Percentiles rank a stretch among this genome's conserved stretches.
Conservation (phyloP, 169 alveolate genomes). For the Eimeria sp. region DNA sequence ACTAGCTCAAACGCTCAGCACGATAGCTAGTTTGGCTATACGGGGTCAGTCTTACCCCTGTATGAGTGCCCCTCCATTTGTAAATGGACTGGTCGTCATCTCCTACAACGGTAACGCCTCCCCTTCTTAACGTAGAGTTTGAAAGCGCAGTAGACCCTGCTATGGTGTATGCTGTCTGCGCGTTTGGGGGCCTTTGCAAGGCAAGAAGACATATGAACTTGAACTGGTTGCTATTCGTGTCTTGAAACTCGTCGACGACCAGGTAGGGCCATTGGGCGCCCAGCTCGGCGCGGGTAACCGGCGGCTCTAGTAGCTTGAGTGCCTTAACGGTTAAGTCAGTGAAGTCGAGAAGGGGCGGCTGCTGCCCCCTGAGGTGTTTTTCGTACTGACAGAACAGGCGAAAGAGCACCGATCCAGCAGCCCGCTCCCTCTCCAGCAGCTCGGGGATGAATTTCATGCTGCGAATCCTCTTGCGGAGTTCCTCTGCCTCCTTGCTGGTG, state of each 20-base stretch:
- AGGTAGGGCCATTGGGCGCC: slow-evolving; percentile 85
- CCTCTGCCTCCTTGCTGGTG: slow-evolving; percentile 58
- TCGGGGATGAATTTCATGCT: slow-evolving; percentile 37
- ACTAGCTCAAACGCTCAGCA: neutral
- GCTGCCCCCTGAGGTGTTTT: slow-evolving; percentile 68
- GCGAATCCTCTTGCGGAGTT: slow-evolving; percentile 66
- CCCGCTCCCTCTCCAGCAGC: slow-evolving; percentile 64
- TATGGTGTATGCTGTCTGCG: neutral
- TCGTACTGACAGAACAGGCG: slow-evolving; percentile 66
- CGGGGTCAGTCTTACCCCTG: slow-evolving; percentile 80
- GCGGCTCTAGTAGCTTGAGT: slow-evolving; percentile 80
- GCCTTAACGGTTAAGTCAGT: slow-evolving; percentile 83
- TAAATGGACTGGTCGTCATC: slow-evolving; percentile 92
- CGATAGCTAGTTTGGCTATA: neutral
- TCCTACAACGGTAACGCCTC: slow-evolving; percentile 89
- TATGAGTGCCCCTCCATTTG: slow-evolving; percentile 89
- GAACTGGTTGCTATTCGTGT: slow-evolving; percentile 88
- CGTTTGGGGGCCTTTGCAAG: slow-evolving; percentile 15
- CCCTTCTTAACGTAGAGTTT: neutral
- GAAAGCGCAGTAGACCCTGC: neutral
- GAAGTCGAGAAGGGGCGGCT: slow-evolving; percentile 87
- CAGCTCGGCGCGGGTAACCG: slow-evolving; percentile 75
- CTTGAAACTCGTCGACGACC: slow-evolving; percentile 91
- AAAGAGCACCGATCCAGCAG: slow-evolving; percentile 58
- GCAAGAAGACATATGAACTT: slow-evolving; percentile 81